Evolutionary conservation across 2,329 filamentous ascomycete genomes (phyloP).

Genomic region (Aspergillus uvarum): DNA sequence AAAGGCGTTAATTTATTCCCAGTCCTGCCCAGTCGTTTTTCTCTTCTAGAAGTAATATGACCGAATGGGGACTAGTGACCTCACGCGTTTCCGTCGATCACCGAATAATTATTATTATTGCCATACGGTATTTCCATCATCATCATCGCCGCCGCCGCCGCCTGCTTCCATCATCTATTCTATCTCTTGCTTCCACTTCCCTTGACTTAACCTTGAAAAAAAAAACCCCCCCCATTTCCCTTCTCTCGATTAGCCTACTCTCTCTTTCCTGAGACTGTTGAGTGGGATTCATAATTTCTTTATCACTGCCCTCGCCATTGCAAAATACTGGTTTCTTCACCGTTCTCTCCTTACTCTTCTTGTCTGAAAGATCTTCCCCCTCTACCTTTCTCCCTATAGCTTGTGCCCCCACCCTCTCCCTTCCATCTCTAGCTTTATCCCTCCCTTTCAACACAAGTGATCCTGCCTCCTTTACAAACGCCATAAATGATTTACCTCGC

Average conservation of each 20-base stretch:
- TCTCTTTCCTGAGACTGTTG: too few species aligned
- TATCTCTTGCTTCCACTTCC: background rate
- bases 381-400: background rate
- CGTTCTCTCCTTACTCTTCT: background rate
- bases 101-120: slow-evolving; percentile 7
- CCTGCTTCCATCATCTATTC: slow-evolving; percentile 5
- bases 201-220: background rate
- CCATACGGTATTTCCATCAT: slow-evolving; percentile 17
- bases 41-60: slow-evolving; percentile 22
- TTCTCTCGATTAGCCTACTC: background rate
- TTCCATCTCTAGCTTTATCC: background rate
- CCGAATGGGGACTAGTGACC: slow-evolving; percentile 30
- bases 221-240: background rate
- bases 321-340: background rate
- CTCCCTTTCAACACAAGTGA: background rate
- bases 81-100: slow-evolving; percentile 26
- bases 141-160: slow-evolving; percentile 14
- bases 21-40: background rate
- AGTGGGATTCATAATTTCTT: background rate
- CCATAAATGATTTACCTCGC: slow-evolving; percentile 17
- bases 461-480: background rate
- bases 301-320: background rate
- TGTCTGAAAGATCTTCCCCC: background rate
- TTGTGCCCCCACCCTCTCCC: too few species aligned
- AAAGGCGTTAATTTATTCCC: background rate